phyloP scores from a whole-genome alignment of 140 eudicot genomes.

The Flaveria floridana region DNA sequence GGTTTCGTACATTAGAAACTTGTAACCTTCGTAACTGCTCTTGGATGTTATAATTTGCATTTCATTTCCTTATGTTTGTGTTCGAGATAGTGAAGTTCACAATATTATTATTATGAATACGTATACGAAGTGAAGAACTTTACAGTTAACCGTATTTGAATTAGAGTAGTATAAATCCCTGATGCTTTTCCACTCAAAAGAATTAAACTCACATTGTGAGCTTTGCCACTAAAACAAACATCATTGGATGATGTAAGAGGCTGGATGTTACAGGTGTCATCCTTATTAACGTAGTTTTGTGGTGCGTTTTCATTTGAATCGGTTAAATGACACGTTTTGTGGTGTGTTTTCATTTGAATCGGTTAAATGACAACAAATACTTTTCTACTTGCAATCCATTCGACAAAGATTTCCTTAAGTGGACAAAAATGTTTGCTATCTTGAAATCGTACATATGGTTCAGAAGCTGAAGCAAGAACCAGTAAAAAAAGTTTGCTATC shows the following conservation, averaged over 20 bases:
- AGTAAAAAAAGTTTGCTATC: constrained; percentile 15
- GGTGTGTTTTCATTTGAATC: too few species aligned
- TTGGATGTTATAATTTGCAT: constrained; percentile 25
- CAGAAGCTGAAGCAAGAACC: constrained; percentile 20
- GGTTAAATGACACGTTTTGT: background rate
- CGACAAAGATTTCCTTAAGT: background rate
- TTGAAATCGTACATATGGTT: background rate
- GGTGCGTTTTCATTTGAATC: too few species aligned
- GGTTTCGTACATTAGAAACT: constrained; percentile 17
- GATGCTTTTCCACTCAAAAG: too few species aligned
- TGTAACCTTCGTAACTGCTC: constrained; percentile 25
- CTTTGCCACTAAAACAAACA: too few species aligned
- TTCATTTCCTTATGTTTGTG: background rate
- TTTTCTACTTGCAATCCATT: background rate
- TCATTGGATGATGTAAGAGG: too few species aligned
- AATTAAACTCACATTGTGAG: too few species aligned
- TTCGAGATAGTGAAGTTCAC: background rate
- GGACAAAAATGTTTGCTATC: constrained; percentile 20
- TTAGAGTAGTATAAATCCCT: too few species aligned
- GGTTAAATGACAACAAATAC: background rate
- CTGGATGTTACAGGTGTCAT: too few species aligned
- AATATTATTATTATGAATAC: too few species aligned
- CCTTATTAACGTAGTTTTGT: too few species aligned
- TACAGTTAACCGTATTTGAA: too few species aligned
- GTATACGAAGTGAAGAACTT: too few species aligned